These are phyloP conservation scores for Termitomyces sp. DNA, from an alignment of 768 basidiomycete species.

Conservation along the genomic window DNA sequence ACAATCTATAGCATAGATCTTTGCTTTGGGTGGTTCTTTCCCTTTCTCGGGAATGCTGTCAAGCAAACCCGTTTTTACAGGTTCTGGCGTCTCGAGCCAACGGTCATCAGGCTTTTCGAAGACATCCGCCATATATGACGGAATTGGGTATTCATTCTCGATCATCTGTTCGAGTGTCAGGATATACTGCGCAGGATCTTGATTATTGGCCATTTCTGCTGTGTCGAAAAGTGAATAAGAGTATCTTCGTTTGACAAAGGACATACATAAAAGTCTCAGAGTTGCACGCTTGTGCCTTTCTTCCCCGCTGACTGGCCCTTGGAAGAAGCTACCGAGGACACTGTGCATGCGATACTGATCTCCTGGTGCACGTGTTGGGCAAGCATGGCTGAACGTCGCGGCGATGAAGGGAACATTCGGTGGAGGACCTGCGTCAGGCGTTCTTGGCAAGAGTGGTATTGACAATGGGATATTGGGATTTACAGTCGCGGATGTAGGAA, in stretches of 20 bases:
- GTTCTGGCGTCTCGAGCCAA: conserved; percentile 80
- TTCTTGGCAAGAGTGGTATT: conserved; percentile 27
- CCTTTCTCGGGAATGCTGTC: conserved; percentile 19
- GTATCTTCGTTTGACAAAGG: background rate
- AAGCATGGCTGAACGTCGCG: conserved; percentile 85
- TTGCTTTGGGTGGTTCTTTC: conserved; percentile 27
- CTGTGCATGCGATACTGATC: conserved; percentile 83
- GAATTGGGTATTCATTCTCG: conserved; percentile 89
- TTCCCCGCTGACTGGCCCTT: conserved; percentile 68
- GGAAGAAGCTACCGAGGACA: conserved; percentile 78
- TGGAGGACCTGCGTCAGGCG: conserved; percentile 18
- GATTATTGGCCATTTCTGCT: conserved; percentile 59
- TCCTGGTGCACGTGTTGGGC: conserved; percentile 89
- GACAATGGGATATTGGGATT: conserved; percentile 43
- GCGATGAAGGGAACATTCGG: conserved; percentile 59
- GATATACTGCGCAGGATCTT: conserved; percentile 64
- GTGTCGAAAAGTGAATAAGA: conserved; percentile 11
- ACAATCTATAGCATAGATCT: conserved; percentile 86
- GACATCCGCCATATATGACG: conserved; percentile 75
- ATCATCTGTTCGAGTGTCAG: conserved; percentile 83
- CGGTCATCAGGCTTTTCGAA: conserved; percentile 52
- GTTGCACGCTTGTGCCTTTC: conserved; percentile 67
- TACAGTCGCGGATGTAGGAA: conserved; percentile 59
- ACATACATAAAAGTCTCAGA: conserved; percentile 32
- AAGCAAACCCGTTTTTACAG: conserved; percentile 22